Evolutionary conservation across 352 stramenopile species (phyloP).

Genomic region (Phytophthora sp.): DNA sequence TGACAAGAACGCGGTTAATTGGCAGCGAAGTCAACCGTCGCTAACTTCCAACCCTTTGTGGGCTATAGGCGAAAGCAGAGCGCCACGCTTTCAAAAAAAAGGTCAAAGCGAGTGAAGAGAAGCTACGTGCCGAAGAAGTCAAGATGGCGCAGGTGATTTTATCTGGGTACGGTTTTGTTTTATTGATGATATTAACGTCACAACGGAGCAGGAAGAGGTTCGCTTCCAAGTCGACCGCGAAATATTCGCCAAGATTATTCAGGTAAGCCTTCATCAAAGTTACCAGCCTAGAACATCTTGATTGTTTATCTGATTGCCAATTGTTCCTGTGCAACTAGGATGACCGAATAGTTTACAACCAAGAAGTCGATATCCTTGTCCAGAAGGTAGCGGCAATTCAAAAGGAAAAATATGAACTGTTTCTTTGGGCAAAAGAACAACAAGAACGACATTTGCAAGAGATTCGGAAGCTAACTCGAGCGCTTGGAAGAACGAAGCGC

Average conservation of each 20-base stretch:
- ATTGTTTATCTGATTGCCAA: background rate
- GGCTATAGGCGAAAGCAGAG: conserved; percentile 67
- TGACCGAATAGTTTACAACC: conserved; percentile 77
- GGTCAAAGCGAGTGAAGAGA: conserved; percentile 71
- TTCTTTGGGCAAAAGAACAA: conserved; percentile 71
- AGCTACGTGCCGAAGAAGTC: conserved; percentile 52
- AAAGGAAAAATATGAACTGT: conserved; percentile 79
- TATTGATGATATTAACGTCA: background rate
- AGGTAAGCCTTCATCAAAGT: conserved; percentile 36
- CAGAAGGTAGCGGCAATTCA: conserved; percentile 72
- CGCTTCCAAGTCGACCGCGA: conserved; percentile 84
- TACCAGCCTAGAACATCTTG: background rate
- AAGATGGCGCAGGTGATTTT: conserved; percentile 75
- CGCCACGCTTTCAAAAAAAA: conserved; percentile 84
- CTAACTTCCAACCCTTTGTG: background rate
- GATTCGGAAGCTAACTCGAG: conserved; percentile 83
- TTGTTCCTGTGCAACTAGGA: conserved; percentile 34
- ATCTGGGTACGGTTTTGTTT: background rate
- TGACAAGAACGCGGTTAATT: background rate
- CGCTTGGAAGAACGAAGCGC: conserved; percentile 63
- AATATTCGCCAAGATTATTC: conserved; percentile 86
- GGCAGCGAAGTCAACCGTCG: background rate
- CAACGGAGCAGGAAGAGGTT: conserved; percentile 58
- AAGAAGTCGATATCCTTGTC: conserved; percentile 72
- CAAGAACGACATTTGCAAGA: conserved; percentile 79